phyloP scores from a whole-genome alignment of 345 rosid genomes.

The Rhodomyrtus tomentosa region DNA sequence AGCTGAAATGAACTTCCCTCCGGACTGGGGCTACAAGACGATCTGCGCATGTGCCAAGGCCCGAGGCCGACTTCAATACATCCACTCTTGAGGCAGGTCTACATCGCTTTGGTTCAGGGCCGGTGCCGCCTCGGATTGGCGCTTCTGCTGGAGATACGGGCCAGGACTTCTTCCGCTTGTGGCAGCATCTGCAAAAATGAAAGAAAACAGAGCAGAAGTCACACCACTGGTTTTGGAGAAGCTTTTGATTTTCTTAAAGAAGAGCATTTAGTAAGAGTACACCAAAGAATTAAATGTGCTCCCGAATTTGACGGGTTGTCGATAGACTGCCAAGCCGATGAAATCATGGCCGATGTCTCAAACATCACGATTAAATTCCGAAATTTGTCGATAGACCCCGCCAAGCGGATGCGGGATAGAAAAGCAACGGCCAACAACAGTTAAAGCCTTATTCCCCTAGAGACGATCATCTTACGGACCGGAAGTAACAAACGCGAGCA shows the following conservation, averaged over 20 bases:
- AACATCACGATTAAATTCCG: background rate
- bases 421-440: background rate
- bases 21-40: background rate
- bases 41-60: background rate
- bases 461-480: background rate
- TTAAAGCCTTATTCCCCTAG: background rate
- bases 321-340: background rate
- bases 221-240: background rate
- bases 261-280: background rate
- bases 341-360: too few relatives aligned
- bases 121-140: slow-evolving; percentile 23
- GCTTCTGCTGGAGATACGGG: slow-evolving; percentile 17
- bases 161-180: slow-evolving; percentile 14
- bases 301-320: background rate
- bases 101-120: slow-evolving; percentile 30
- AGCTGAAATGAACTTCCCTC: background rate
- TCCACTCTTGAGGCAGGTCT: slow-evolving; percentile 75
- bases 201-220: background rate
- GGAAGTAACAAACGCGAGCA: background rate
- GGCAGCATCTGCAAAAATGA: slow-evolving; percentile 12
- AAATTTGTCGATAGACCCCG: background rate
- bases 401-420: background rate
- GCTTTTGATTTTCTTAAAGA: background rate
- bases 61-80: slow-evolving; percentile 26
- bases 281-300: background rate